These are phyloP conservation scores for Candida sakaeoensis DNA, from an alignment of 805 yeast species.

Conservation along the genomic window DNA sequence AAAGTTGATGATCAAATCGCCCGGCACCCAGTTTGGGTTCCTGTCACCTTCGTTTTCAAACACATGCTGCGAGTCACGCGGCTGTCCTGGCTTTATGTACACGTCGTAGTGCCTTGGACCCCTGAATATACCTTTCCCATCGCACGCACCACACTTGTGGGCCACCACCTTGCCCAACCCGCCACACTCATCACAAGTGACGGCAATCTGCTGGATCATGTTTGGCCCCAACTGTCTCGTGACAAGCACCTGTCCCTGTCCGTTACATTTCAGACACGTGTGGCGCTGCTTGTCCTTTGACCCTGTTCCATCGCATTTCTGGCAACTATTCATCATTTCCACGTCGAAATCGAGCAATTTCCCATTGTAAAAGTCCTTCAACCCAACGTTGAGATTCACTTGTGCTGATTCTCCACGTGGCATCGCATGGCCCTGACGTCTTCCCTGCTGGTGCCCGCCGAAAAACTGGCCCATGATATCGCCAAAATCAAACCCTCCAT, in stretches of 20 bases:
- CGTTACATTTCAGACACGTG: conserved; percentile 66
- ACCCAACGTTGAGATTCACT: conserved; percentile 51
- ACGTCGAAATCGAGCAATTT: conserved; percentile 54
- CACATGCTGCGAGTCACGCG: conserved; percentile 54
- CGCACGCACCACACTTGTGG: conserved; percentile 64
- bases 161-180: conserved; percentile 72
- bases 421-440: conserved; percentile 31
- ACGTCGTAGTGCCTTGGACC: conserved; percentile 56
- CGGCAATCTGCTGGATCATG: conserved; percentile 82
- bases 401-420: conserved; percentile 62
- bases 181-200: conserved; percentile 71
- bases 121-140: conserved; percentile 63
- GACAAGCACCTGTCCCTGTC: conserved; percentile 65
- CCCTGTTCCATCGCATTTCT: conserved; percentile 79
- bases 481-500: conserved; percentile 36
- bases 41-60: conserved; percentile 79
- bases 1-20: conserved; percentile 67
- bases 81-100: conserved; percentile 67
- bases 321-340: conserved; percentile 72
- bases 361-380: conserved; percentile 74
- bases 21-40: conserved; percentile 77
- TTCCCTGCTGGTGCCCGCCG: conserved; percentile 19
- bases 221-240: conserved; percentile 82
- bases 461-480: conserved; percentile 55
- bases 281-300: conserved; percentile 72